These are phyloP conservation scores for Trichomonascaceae sp. DNA, from an alignment of 1,139 yeast genomes.

Conservation along the genomic window DNA sequence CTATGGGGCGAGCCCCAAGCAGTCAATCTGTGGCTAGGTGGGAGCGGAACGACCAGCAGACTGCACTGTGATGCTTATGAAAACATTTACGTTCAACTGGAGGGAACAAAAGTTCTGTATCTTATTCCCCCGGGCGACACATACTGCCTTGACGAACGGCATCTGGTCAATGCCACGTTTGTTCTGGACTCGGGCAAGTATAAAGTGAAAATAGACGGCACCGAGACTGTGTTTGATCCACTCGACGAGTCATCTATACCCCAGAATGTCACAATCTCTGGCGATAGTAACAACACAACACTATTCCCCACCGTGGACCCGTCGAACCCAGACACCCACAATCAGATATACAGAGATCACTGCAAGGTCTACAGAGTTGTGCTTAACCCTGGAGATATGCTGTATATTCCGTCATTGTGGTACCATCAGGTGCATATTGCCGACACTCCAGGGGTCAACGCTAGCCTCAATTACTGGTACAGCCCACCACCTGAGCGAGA, in stretches of 20 bases:
- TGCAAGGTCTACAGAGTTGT: slow-evolving; percentile 19
- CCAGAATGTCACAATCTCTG: no score
- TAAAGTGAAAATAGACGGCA: slow-evolving; percentile 10
- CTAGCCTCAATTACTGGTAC: slow-evolving; percentile 31
- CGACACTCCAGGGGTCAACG: slow-evolving; percentile 17
- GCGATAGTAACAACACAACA: slow-evolving; percentile 10
- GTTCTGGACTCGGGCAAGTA: slow-evolving; percentile 5
- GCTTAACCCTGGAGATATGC: slow-evolving; percentile 26
- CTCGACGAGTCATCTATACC: no score
- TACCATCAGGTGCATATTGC: slow-evolving; percentile 27
- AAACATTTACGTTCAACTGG: slow-evolving; percentile 25
- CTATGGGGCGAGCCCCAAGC: slow-evolving; percentile 26
- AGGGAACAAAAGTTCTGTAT: slow-evolving; percentile 24
- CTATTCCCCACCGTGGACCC: slow-evolving; percentile 27
- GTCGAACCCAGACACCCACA: slow-evolving; percentile 9
- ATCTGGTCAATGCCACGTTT: slow-evolving; percentile 20
- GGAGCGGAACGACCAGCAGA: slow-evolving; percentile 23
- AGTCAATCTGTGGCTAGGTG: slow-evolving; percentile 30
- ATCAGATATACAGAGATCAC: slow-evolving; percentile 11
- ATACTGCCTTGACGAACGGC: slow-evolving; percentile 19
- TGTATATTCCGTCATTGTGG: slow-evolving; percentile 31
- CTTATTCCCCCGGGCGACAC: slow-evolving; percentile 26
- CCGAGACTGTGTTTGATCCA: no score
- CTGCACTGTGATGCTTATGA: slow-evolving; percentile 30
- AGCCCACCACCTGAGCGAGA: no score